These are phyloP conservation scores for Sungouiozyma ichnusensis DNA, from an alignment of 805 yeast species.

Conservation along the genomic window DNA sequence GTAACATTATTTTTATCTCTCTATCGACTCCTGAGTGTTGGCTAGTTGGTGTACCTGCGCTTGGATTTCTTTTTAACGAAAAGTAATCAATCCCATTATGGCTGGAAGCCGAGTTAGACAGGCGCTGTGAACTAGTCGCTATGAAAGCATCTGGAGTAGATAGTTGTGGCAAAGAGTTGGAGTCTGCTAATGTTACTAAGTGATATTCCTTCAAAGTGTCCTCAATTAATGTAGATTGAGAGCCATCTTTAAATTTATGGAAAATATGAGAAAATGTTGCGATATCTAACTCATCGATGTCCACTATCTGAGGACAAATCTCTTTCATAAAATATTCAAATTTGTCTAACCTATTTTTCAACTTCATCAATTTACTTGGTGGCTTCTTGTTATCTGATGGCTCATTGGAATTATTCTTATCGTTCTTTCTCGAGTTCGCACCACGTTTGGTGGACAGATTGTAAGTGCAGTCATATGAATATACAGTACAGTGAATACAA, in stretches of 20 bases:
- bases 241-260: constrained; percentile 11
- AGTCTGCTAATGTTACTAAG: constrained; percentile 9
- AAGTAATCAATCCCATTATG: not conserved
- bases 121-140: not conserved
- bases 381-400: constrained; percentile 3
- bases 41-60: not conserved
- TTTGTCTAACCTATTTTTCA: constrained; percentile 13
- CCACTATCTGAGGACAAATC: constrained; percentile 21
- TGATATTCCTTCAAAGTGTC: constrained; percentile 20
- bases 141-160: not conserved
- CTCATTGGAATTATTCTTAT: not conserved
- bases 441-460: constrained; percentile 53
- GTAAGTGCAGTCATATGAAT: constrained; percentile 75
- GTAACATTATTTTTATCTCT: constrained; percentile 60
- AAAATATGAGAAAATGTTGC: constrained; percentile 20
- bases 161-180: not conserved
- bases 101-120: not conserved
- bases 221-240: constrained; percentile 7
- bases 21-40: constrained; percentile 14
- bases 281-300: constrained; percentile 18
- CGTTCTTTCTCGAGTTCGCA: not conserved
- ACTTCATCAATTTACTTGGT: constrained; percentile 7
- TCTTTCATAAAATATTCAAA: constrained; percentile 17
- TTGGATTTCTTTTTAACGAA: not conserved
- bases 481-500: constrained; percentile 80